Base-by-base conservation (phyloP, 768 basidiomycete genomes). In the Mycena indigotica region DNA sequence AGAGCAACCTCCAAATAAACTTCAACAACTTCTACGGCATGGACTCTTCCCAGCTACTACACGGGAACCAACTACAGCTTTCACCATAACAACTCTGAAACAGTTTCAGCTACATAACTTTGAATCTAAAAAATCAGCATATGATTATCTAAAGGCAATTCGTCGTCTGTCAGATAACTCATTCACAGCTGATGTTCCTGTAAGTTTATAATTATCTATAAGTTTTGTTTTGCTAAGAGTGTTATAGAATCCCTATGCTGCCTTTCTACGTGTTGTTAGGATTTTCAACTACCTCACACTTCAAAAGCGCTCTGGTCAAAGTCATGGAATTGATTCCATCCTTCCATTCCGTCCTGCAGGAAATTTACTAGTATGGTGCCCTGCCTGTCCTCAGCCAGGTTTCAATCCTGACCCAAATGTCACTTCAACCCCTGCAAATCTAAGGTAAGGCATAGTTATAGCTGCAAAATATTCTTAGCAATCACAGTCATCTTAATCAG, bases 401-500 rank as follows among this genome's bases (percentile, higher is more conserved):
- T 51, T 57, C 39, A 57, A 57, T 40, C n/a, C 32, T 17, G 52
- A 53, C 28, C 38, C 35, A 16, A 38, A 40, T 26, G 24, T n/a
- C 17, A 25, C n/a, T 5, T 35, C 8, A 24, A 21, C 45, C 17
- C 29, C 41, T 13, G 10, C 28, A 29, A 35, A 26, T 13, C 23
- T 55, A 23, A 15, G 53, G 39, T 39, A 32, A 24, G 28, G n/a
- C n/a, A n/a, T n/a, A n/a, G 24, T 41, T 52, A 35, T 23, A 24
- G 8, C 15, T 13, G 16, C 12, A 39, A 28, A 23, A 52, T 23
- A 16, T 38, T 10, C 12, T 10, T 10, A 38, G 35, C 35, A 38
- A 10, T 19, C 23, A 44, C 53, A 69, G 64, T 12, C 61, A 68
- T 32, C 44, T 56, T 1, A 61, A 63, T 21, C 60, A 53, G 30